Evolutionary conservation across 106 monocot species (phyloP), one percentile per base, ranked within the genome.

Genomic region (Xerophyta viscosa): DNA sequence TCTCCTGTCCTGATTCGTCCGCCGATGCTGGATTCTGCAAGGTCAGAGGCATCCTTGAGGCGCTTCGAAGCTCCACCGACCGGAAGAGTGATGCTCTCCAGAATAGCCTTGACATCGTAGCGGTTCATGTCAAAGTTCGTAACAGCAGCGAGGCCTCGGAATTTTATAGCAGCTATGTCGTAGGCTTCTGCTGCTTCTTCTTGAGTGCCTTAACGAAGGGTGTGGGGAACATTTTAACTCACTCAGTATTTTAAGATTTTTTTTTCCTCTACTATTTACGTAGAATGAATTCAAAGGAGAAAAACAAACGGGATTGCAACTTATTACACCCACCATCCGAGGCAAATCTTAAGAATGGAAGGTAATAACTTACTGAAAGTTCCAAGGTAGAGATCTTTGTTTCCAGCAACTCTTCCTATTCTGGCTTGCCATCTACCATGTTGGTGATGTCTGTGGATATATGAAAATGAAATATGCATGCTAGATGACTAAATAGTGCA

Each of bases 391-490:
- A 94, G 83, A 67, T 94, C 93, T 41, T 88, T 94, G 64, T 94
- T 94, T 24, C 93, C 93, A 8, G 93, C 81, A 14, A 94, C 93
- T 31, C 93, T 77, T 20, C 93, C 93, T 26, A 94, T 94, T 37
- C 93, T 72, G 27, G 93, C 88, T 63, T 94, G 93, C 93, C 93
- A 94, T 4, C 88, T 68, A 14, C 88, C 88, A 47, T 94, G 88
- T 55, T 84, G 83, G 54, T 94, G 93, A 72, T 94, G 93, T 70
- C 93, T 94, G 51, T 24, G 23, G 52, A 27, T 39, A 15, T 39
- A 10, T n/a, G n/a, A n/a, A n/a, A n/a, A n/a, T n/a, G n/a, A n/a
- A n/a, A n/a, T n/a, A n/a, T n/a, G n/a, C n/a, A n/a, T n/a, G n/a
- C n/a, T n/a, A n/a, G n/a, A n/a, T n/a, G n/a, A n/a, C n/a, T n/a